Evolutionary conservation across 208 protist genomes (phyloP).

Genomic region (Kentomonas sorsogonicus): DNA sequence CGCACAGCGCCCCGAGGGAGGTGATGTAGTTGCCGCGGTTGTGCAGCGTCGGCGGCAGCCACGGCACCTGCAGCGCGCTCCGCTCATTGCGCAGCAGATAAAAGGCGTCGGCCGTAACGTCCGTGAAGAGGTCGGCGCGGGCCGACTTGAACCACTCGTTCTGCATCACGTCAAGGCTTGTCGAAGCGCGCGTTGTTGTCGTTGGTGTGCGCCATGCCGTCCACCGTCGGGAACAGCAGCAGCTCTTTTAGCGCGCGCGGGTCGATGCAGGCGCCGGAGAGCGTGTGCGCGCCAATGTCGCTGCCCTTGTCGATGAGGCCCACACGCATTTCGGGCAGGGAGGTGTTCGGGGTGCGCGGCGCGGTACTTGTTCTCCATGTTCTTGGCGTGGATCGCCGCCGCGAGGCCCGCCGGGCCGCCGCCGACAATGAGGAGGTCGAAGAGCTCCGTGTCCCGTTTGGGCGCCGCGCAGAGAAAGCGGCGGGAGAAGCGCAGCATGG

Average conservation of each 20-base stretch:
- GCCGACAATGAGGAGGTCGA: conserved; percentile 96
- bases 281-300: conserved; percentile 94
- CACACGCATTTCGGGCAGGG: too few species aligned
- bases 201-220: too few species aligned
- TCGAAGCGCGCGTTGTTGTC: too few species aligned
- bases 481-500: conserved; percentile 40
- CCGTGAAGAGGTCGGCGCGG: conserved; percentile 73
- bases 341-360: conserved; percentile 69
- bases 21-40: conserved; percentile 97
- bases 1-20: conserved; percentile 87
- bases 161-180: too few species aligned
- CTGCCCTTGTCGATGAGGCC: conserved; percentile 95
- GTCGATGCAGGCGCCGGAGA: conserved; percentile 97
- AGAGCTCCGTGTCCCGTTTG: conserved; percentile 89
- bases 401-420: conserved; percentile 94
- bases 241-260: conserved; percentile 93
- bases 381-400: conserved; percentile 94
- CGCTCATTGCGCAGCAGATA: conserved; percentile 66
- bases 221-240: too few species aligned
- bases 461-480: conserved; percentile 38
- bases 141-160: conserved; percentile 86
- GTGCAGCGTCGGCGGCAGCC: conserved; percentile 71
- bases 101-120: conserved; percentile 90
- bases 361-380: too few species aligned
- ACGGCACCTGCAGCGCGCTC: conserved; percentile 45